Evolutionary conservation across 495 filamentous ascomycete species (phyloP), one percentile per base, ranked within the genome.

Genomic region (Haplographium delicatum): DNA sequence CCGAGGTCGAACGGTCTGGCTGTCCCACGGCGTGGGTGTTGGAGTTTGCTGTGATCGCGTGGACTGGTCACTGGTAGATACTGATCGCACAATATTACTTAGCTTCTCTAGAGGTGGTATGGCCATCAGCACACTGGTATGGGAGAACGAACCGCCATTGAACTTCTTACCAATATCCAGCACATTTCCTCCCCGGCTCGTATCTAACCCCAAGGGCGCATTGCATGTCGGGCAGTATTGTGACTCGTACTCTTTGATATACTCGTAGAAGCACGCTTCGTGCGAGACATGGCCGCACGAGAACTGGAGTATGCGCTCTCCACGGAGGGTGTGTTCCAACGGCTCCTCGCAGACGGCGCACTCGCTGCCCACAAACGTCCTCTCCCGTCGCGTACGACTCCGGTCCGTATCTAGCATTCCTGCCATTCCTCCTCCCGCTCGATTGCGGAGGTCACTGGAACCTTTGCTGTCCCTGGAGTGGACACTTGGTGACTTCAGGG

Each of bases 231-330:
- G 93, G 67, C 93, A 99, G 65, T 85, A 90, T 59, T 99, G 90
- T 33, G 88, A 89, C 56, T 99, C 94, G 53, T 88, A 87, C 65
- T 95, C 91, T 53, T 89, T 86, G 58, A 99, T 93, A 62, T 90
- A 96, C 68, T 99, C 94, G 68, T 97, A 99, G 66, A 99, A 99
- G 69, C 93, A 99, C 16, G 94, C 94, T 65, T 97, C 93, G 62
- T 99, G 93, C 13, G 91, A 88, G 27, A 99, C 94, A 65, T 99
- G 93, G 9, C 82, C 76, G 67, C 93, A 99, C 22, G 93, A 95
- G 61, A 99, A 91, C 63, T 97, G 94, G 46, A 99, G 75, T 44
- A 99, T 88, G 50, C 89, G 82, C 69, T 99, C 93, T 43, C 94
- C 94, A 11, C 89, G 87, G 33, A 99, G 74, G 10, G 90, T 99